Base-by-base conservation (phyloP, 352 stramenopile species). In the Globisporangium spinosum region DNA sequence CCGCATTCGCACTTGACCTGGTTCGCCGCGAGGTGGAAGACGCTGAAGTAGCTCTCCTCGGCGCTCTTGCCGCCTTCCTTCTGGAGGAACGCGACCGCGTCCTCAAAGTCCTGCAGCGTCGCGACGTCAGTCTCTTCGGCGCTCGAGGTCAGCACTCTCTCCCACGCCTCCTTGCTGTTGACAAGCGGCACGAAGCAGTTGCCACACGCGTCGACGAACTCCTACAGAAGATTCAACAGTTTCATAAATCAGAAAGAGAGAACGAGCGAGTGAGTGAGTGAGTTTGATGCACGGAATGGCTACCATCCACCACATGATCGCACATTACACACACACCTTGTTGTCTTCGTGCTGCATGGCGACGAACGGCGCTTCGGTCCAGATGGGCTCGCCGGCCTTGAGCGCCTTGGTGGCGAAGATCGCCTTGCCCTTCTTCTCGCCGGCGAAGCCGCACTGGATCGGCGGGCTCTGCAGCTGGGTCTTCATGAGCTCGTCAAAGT, bases 171-270 rank as follows among this genome's bases (percentile, higher is more conserved):
- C 56, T 81, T 79, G 68, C 71, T 85, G 73, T 90, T 79, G 68
- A 91, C 85, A 27, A 91, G 74, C 62, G 80, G 82, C 61, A 91
- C 82, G 63, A 91, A 91, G 77, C 86, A 94, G 64, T 91, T 86
- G 62, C 87, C 84, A 65, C 86, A 94, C 66, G 79, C 89, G 67
- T 89, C 81, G 25, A 90, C 78, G 63, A 89, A 89, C 71, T 89
- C 83, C 62, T 73, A 23, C 29, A 34, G 65, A 23, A 34, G 60
- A 35, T 69, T 55, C 38, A 70, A 51, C 17, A 51, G 43, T 51
- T 51, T 23, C 13, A 35, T 60, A 67, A 38, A 55, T 57, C n/a
- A 72, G 61, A 71, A 72, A 45, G 43, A 51, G 51, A 25, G 22
- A 53, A 66, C 1, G 45, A 56, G 27, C 29, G 20, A 65, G 59